Percentiles rank a stretch among this genome's conserved stretches.
Conservation (phyloP, 495 filamentous ascomycete genomes). For the Niebla homalea region DNA sequence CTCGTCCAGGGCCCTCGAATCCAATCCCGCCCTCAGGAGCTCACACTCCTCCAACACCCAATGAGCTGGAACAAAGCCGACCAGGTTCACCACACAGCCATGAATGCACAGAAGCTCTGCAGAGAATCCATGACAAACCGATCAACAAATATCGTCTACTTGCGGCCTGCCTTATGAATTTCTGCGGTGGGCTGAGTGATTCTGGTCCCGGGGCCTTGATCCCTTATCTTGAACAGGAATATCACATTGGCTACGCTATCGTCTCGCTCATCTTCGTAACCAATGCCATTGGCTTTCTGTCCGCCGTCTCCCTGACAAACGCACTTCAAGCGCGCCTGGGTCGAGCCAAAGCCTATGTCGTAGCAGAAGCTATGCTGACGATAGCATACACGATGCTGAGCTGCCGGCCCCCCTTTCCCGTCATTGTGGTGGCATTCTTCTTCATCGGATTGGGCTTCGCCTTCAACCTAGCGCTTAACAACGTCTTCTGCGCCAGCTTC, state of each 20-base stretch:
- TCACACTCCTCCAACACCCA: constrained; percentile 28
- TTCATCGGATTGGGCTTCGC: constrained; percentile 55
- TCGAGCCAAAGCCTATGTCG: constrained; percentile 44
- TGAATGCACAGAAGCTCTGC: constrained; percentile 30
- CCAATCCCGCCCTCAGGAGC: constrained; percentile 9
- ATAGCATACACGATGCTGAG: constrained; percentile 51
- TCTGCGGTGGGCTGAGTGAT: constrained; percentile 48
- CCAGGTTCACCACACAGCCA: constrained; percentile 28
- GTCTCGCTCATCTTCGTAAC: constrained; percentile 71
- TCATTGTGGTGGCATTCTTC: constrained; percentile 51
- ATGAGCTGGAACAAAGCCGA: constrained; percentile 42
- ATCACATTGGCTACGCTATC: constrained; percentile 56
- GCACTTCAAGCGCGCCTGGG: constrained; percentile 40
- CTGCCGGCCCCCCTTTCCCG: constrained; percentile 53
- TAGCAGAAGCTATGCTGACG: constrained; percentile 35
- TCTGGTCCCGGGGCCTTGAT: constrained; percentile 59
- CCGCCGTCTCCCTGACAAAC: constrained; percentile 53
- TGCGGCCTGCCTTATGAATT: constrained; percentile 30
- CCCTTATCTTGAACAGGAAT: constrained; percentile 60
- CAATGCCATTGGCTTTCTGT: constrained; percentile 64
- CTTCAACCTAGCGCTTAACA: constrained; percentile 54
- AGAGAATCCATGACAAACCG: constrained; percentile 37
- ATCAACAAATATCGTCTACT: constrained; percentile 34
- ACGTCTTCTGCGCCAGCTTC: constrained; percentile 62
- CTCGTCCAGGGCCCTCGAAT: constrained; percentile 14